phyloP scores from a whole-genome alignment of 2,329 filamentous ascomycete species.

The Colletotrichum kahawae region DNA sequence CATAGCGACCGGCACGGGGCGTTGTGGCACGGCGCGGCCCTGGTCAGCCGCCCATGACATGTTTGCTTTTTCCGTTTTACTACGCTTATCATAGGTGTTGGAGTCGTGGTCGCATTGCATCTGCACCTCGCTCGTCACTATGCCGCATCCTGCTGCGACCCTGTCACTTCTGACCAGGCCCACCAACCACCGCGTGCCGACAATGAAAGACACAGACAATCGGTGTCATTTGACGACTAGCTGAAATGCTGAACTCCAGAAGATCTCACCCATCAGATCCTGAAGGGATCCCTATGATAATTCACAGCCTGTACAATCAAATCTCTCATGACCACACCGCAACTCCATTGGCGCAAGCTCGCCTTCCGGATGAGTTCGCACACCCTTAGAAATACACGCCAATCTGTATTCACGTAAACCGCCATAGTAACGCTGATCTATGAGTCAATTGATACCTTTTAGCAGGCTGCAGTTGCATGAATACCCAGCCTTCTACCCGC shows the following conservation, averaged over 20 bases:
- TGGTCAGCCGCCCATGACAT: background rate
- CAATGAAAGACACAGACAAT: background rate
- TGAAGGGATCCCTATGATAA: background rate
- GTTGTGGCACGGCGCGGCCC: background rate
- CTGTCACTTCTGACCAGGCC: background rate
- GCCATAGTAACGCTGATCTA: background rate
- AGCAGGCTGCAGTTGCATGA: background rate
- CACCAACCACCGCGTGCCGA: background rate
- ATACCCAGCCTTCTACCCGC: background rate
- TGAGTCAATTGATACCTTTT: background rate
- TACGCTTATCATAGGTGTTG: background rate
- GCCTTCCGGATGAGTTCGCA: background rate
- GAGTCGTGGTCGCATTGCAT: background rate
- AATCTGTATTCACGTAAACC: background rate
- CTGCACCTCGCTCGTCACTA: background rate
- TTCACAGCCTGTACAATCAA: background rate
- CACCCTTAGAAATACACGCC: background rate
- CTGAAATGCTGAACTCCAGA: background rate
- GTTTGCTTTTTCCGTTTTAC: background rate
- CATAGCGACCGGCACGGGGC: background rate
- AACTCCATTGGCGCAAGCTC: background rate
- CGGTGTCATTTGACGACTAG: background rate
- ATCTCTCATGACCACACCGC: background rate
- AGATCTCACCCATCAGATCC: background rate
- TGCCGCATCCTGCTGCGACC: background rate